Conservation (phyloP, 148 eudicot species). For the Camellia lanceoleosa region DNA sequence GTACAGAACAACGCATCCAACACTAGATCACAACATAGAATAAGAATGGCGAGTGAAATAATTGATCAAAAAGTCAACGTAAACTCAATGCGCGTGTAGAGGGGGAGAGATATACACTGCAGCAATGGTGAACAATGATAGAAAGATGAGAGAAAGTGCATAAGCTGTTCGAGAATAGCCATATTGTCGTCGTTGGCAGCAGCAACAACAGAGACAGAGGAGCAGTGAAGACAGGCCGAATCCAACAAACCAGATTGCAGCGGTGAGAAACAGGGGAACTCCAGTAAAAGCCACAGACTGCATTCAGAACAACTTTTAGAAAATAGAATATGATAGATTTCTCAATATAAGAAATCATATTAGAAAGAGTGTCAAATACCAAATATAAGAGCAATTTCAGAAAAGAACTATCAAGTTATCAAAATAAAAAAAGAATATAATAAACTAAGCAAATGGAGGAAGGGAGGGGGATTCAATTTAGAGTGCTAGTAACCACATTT, state of each 20-base stretch:
- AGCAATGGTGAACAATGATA: constrained; percentile 35
- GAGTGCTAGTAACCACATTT: neutral
- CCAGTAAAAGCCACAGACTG: constrained; percentile 53
- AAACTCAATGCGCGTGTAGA: neutral
- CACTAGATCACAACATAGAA: constrained; percentile 36
- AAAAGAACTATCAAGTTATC: neutral
- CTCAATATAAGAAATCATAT: neutral
- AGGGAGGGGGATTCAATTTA: neutral
- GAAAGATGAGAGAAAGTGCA: constrained; percentile 36
- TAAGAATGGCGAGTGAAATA: neutral
- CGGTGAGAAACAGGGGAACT: constrained; percentile 31
- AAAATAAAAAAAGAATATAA: neutral
- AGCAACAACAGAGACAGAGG: constrained; percentile 36
- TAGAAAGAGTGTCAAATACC: neutral
- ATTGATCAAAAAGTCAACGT: neutral
- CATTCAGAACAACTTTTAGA: constrained; percentile 15
- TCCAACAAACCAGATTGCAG: constrained; percentile 42
- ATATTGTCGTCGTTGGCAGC: constrained; percentile 29
- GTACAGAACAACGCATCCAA: constrained; percentile 69
- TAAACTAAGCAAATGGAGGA: neutral
- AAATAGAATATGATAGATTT: neutral
- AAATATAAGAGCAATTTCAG: neutral
- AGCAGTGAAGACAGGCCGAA: constrained; percentile 37
- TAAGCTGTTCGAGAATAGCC: constrained; percentile 43
- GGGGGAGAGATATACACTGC: constrained; percentile 32